Base-by-base conservation (phyloP, 257 asterid genomes). In the Scutellaria barbata region DNA sequence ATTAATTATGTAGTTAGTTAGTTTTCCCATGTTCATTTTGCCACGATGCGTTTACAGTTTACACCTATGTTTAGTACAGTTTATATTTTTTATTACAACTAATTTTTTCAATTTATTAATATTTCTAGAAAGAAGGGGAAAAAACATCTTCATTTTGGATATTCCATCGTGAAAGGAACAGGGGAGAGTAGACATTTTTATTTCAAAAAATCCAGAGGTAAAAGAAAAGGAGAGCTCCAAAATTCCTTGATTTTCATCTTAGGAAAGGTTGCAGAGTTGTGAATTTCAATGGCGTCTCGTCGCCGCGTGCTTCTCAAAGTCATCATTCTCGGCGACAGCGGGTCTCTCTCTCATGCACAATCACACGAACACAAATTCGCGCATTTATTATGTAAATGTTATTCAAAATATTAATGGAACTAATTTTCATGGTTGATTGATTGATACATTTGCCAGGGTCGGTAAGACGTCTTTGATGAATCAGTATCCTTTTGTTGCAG, bases 321-420 rank as follows among this genome's bases (percentile, higher is more conserved):
- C 69, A 80, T 80, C 68, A 80, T 83, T 62, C 85, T 83, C 81
- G 85, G 87, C 74, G 85, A 83, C 75, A 80, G 85, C 83, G 85
- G 87, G 87, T 83, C 17, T 48, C 64, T 69, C 58, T 40, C 51
- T 56, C 66, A 35, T 48, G 12, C 63, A 11, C 39, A 12, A 7
- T 8, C 77, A 12, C 59, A 17, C 69, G 8, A 35, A 37, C 53
- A 66, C 35, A 43, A 50, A 18, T 20, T 10, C 50, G 17, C 42
- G 17, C 48, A n/a, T 45, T 35, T 41, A 30, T 30, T 30, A 5
- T 52, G 50, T 12, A 33, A 30, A 8, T 16, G 10, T 5, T 53
- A 55, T 8, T 58, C 4, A 16, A 60, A 63, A 35, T 16, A 40
- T 60, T 69, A 74, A 63, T 35, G 22, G 57, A 61, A 48, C 11